Percentiles rank a stretch among this genome's conserved stretches.
Evolutionary conservation across 2,329 filamentous ascomycete genomes (phyloP).

Genomic region (Hypoxylon sp.): DNA sequence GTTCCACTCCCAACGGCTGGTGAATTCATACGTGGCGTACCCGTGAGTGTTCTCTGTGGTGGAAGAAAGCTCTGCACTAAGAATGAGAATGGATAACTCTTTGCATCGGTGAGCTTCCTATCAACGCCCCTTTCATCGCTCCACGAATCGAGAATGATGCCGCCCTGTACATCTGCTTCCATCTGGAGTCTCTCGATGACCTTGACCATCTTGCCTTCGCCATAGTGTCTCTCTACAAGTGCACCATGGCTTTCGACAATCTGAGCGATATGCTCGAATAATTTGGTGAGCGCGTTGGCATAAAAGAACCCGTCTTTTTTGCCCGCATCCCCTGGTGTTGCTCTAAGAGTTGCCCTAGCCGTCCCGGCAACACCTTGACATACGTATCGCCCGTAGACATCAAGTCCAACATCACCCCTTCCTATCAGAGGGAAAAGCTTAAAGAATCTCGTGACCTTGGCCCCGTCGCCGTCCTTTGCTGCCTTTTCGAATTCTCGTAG

Average conservation of each 20-base stretch:
- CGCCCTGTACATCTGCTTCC: conserved; percentile 95
- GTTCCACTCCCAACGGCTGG: conserved; percentile 70
- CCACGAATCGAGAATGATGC: conserved; percentile 96
- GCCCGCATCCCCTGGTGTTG: conserved; percentile 66
- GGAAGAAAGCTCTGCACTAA: conserved; percentile 92
- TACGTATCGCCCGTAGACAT: conserved; percentile 95
- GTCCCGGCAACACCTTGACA: conserved; percentile 91
- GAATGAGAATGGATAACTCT: conserved; percentile 97
- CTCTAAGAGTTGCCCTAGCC: conserved; percentile 81
- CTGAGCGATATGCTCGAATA: conserved; percentile 97
- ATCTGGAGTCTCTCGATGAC: conserved; percentile 93
- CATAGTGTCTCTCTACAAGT: conserved; percentile 94
- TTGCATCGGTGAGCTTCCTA: conserved; percentile 90
- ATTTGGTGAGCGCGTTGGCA: conserved; percentile 84
- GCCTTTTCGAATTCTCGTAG: conserved; percentile 95
- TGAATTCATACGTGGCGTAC: conserved; percentile 76
- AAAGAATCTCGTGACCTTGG: conserved; percentile 94
- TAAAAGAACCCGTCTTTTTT: conserved; percentile 87
- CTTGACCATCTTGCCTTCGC: conserved; percentile 88
- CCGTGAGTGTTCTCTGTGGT: conserved; percentile 67
- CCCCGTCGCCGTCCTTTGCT: conserved; percentile 83
- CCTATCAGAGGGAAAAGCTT: conserved; percentile 97
- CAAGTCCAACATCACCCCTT: conserved; percentile 84
- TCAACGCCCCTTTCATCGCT: conserved; percentile 86
- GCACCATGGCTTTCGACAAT: conserved; percentile 93